Evolutionary conservation across 805 yeast species (phyloP), one percentile per base, ranked within the genome.

Genomic region (Saccharomyces cerevisiae): DNA sequence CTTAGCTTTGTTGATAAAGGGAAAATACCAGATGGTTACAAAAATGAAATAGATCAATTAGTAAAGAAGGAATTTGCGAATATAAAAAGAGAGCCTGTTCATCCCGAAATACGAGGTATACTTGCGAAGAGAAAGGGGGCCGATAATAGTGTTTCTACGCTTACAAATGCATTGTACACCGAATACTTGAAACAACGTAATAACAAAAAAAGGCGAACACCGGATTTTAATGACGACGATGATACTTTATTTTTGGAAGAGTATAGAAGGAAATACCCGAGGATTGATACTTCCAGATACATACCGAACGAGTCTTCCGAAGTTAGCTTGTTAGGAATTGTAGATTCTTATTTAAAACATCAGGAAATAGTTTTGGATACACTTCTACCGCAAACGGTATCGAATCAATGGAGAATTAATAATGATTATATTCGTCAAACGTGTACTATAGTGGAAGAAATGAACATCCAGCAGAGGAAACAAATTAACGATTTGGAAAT

Each of bases 401-500:
- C 66, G 53, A 69, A 62, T 67, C 77, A 66, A 54, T 78, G 72
- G 75, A 63, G 63, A 50, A 59, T 65, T 9, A 69, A 59, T 65
- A 76, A 70, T 52, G 77, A 66, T 57, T 24, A 36, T n/a, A 36
- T 36, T 8, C 43, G 17, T 3, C 43, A 36, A 17, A 36, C 43
- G 24, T 17, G 24, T 17, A 65, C 57, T 53, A 64, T 70, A 41
- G 62, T 57, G 52, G 65, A 66, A 14, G 59, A 70, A 26, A 66
- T 68, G 13, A 66, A 59, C 11, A 43, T 66, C 14, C 67, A 66
- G 49, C 81, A 82, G 59, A 63, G 78, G 47, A 67, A 65, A 50
- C 69, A 66, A 48, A 68, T 80, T 8, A 78, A 77, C 5, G 79
- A 76, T 4, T 53, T 80, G 14, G 73, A 77, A 48, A 57, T 51